Percentiles rank a stretch among this genome's conserved stretches.
Evolutionary conservation across 768 basidiomycete genomes (phyloP).

Genomic region (Ramaria sp.): DNA sequence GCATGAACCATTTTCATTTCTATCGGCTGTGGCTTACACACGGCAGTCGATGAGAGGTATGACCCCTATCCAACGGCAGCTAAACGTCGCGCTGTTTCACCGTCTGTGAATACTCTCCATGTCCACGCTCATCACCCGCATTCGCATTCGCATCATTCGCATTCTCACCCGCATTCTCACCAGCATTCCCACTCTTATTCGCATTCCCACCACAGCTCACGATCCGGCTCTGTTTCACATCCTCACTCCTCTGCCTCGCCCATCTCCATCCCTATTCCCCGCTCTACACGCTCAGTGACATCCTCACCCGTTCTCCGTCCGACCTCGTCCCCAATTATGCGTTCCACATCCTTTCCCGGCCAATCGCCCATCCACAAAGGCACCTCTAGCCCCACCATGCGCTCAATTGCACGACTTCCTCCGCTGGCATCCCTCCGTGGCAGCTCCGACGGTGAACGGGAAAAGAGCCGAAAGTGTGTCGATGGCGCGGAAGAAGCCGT

Average conservation of each 20-base stretch:
- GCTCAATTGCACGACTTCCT: conserved; percentile 44
- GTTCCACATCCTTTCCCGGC: conserved; percentile 1
- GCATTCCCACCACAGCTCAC: conserved; percentile 26
- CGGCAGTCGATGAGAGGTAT: conserved; percentile 69
- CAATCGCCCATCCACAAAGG: conserved; percentile 11
- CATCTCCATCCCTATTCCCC: conserved; percentile 6
- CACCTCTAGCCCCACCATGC: conserved; percentile 59
- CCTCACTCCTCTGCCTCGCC: conserved; percentile 54
- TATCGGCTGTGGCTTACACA: background rate
- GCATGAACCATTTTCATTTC: conserved; percentile 13
- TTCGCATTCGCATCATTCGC: conserved; percentile 53
- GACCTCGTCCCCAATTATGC: conserved; percentile 8
- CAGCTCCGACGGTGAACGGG: conserved; percentile 29
- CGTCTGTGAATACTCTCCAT: conserved; percentile 54
- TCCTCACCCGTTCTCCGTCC: conserved; percentile 8
- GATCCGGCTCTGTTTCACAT: conserved; percentile 46
- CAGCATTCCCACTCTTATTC: background rate
- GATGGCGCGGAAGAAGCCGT: conserved; percentile 76
- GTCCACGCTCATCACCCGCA: conserved; percentile 40
- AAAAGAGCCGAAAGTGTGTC: conserved; percentile 46
- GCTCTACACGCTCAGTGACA: conserved; percentile 4
- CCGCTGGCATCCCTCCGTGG: conserved; percentile 4
- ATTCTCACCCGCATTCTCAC: background rate
- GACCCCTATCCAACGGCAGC: conserved; percentile 72
- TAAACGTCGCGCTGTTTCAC: conserved; percentile 77